phyloP scores from a whole-genome alignment of 768 basidiomycete genomes.

The Phlegmacium glaucopus region DNA sequence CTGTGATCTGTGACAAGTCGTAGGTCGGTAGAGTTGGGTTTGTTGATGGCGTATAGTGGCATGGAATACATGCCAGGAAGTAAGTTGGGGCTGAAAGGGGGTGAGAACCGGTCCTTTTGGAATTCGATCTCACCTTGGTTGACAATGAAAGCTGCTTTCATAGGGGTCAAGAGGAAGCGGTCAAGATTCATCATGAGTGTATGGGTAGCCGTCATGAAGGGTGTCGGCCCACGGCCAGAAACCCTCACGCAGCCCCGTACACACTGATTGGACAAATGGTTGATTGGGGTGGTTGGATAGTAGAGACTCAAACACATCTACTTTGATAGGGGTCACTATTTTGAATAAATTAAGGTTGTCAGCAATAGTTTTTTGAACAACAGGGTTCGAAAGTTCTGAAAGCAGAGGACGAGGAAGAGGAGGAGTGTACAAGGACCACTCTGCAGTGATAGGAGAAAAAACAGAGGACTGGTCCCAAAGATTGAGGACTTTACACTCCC shows the following conservation, averaged over 20 bases:
- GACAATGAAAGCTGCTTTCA: no score
- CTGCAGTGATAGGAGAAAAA: conserved; percentile 1
- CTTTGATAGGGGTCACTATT: conserved; percentile 26
- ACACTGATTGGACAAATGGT: conserved; percentile 33
- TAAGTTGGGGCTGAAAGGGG: no score
- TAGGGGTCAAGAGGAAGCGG: neutral
- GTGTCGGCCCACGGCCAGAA: conserved; percentile 44
- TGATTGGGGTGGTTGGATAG: no score
- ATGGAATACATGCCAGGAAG: conserved; percentile 28
- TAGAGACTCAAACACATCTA: no score
- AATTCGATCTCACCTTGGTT: conserved; percentile 23
- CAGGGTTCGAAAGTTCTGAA: neutral
- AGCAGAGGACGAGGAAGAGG: conserved; percentile 15
- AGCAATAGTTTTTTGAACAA: no score
- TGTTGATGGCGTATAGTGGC: conserved; percentile 35
- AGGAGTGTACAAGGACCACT: conserved; percentile 13
- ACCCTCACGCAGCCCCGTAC: conserved; percentile 26
- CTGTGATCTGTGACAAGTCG: conserved; percentile 36
- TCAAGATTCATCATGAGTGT: conserved; percentile 12
- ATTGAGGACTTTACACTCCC: no score
- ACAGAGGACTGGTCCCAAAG: conserved; percentile 8
- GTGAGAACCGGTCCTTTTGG: conserved; percentile 16
- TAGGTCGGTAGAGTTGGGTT: conserved; percentile 23
- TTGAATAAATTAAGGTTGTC: no score
- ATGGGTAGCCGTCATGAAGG: conserved; percentile 12